These are phyloP conservation scores for Paraphoma sp. DNA, from an alignment of 2,329 filamentous ascomycete genomes.

Conservation along the genomic window DNA sequence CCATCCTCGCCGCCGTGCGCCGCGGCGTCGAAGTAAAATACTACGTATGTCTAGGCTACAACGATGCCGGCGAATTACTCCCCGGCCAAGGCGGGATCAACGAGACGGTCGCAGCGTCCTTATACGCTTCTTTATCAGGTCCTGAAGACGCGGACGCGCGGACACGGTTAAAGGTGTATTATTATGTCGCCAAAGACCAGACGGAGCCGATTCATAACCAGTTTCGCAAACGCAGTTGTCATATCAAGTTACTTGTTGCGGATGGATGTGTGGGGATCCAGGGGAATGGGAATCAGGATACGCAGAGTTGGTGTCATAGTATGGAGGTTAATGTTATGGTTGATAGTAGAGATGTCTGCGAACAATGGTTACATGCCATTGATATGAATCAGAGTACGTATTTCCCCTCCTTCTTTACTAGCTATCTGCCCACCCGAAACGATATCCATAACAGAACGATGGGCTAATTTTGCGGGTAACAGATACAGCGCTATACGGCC, in stretches of 20 bases:
- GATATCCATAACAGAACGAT: too few relatives aligned
- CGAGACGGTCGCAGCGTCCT: constrained; percentile 69
- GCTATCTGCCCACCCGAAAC: neutral
- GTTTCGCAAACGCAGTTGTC: constrained; percentile 71
- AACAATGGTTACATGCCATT: constrained; percentile 62
- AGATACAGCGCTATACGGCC: constrained; percentile 66
- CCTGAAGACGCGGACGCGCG: constrained; percentile 59
- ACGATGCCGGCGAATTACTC: constrained; percentile 77
- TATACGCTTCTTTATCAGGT: constrained; percentile 53
- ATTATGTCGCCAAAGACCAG: constrained; percentile 79
- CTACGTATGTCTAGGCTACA: constrained; percentile 80
- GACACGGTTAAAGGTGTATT: constrained; percentile 65
- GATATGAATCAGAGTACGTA: neutral
- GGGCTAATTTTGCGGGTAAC: too few relatives aligned
- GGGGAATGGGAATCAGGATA: constrained; percentile 81
- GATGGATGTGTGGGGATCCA: constrained; percentile 73
- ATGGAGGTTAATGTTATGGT: constrained; percentile 81
- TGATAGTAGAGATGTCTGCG: constrained; percentile 68
- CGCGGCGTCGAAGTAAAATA: constrained; percentile 72
- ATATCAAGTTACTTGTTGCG: constrained; percentile 79
- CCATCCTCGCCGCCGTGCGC: constrained; percentile 68
- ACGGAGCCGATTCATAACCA: constrained; percentile 69
- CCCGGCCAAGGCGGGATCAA: constrained; percentile 79
- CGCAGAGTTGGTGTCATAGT: constrained; percentile 78
- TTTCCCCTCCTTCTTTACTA: neutral